These are phyloP conservation scores for Fusarium incarnatum DNA, from an alignment of 2,329 filamentous ascomycete genomes.

Conservation along the genomic window DNA sequence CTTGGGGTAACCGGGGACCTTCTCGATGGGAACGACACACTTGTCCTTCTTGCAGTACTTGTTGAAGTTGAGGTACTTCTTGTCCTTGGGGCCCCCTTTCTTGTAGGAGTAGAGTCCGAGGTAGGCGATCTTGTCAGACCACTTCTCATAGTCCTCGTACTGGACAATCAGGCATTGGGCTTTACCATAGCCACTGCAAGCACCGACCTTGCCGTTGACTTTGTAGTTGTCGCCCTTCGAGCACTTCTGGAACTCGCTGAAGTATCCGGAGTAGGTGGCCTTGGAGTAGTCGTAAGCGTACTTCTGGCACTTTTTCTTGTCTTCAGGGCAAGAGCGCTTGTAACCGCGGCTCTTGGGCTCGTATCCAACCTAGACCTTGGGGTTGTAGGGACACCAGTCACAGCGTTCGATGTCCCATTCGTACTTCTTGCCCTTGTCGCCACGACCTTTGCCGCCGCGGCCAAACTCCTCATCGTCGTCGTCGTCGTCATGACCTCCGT, in stretches of 20 bases:
- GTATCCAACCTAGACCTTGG: not conserved
- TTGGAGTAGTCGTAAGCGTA: slow-evolving; percentile 26
- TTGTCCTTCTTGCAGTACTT: slow-evolving; percentile 33
- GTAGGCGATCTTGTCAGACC: slow-evolving; percentile 27
- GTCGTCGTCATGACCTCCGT: not conserved
- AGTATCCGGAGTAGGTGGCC: slow-evolving; percentile 18
- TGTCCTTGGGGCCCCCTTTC: slow-evolving; percentile 6
- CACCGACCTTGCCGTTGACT: slow-evolving; percentile 24
- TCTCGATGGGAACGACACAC: slow-evolving; percentile 33
- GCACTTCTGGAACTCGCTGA: slow-evolving; percentile 20
- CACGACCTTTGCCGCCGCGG: not conserved
- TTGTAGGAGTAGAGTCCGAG: slow-evolving; percentile 32
- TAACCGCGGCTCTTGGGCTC: slow-evolving; percentile 9
- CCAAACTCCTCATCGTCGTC: slow-evolving; percentile 24
- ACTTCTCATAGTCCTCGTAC: slow-evolving; percentile 30
- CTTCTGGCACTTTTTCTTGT: slow-evolving; percentile 36
- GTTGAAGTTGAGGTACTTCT: slow-evolving; percentile 36
- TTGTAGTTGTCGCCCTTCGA: slow-evolving; percentile 31
- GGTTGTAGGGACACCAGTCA: slow-evolving; percentile 19
- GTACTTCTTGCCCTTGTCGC: slow-evolving; percentile 24
- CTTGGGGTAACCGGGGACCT: slow-evolving; percentile 32
- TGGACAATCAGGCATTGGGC: slow-evolving; percentile 31
- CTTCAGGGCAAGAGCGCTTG: slow-evolving; percentile 28
- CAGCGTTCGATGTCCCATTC: slow-evolving; percentile 26
- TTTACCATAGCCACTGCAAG: slow-evolving; percentile 14